Conservation (phyloP, 352 stramenopile species). For the Phytopythium kandeliae region DNA sequence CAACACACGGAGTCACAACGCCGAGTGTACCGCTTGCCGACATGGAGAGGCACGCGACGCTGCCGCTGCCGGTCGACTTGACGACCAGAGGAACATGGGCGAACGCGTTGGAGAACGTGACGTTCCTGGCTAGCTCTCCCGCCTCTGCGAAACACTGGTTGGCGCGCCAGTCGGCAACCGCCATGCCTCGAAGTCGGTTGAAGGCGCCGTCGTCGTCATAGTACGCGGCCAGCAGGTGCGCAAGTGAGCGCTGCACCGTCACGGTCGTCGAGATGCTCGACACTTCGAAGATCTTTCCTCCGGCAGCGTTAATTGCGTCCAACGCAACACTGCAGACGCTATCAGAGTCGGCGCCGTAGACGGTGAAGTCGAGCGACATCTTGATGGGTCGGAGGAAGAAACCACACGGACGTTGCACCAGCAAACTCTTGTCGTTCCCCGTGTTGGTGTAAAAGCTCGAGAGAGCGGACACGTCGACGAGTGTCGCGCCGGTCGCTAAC, state of each 20-base stretch:
- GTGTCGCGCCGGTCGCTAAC: conserved; percentile 8
- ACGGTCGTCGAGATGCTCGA: conserved; percentile 4
- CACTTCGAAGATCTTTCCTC: conserved; percentile 1
- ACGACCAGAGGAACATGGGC: neutral
- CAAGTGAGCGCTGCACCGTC: conserved; percentile 19
- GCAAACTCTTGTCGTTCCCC: conserved; percentile 12
- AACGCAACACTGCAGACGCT: conserved; percentile 1
- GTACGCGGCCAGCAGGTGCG: conserved; percentile 17
- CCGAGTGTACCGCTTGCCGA: neutral
- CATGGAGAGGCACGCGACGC: neutral
- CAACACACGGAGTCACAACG: neutral
- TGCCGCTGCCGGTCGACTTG: neutral
- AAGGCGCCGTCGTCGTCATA: conserved; percentile 15
- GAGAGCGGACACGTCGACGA: conserved; percentile 12
- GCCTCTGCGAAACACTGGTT: conserved; percentile 32
- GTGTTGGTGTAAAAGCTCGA: conserved; percentile 18
- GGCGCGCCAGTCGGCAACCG: conserved; percentile 15
- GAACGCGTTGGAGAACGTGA: conserved; percentile 1
- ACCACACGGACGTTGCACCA: conserved; percentile 19
- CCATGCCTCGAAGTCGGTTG: conserved; percentile 24
- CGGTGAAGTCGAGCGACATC: conserved; percentile 25
- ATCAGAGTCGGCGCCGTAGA: conserved; percentile 12
- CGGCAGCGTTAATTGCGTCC: neutral
- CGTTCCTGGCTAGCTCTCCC: neutral
- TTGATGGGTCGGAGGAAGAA: conserved; percentile 28